These are phyloP conservation scores for Mariannaea sp. DNA, from an alignment of 2,329 filamentous ascomycete genomes.

Conservation along the genomic window DNA sequence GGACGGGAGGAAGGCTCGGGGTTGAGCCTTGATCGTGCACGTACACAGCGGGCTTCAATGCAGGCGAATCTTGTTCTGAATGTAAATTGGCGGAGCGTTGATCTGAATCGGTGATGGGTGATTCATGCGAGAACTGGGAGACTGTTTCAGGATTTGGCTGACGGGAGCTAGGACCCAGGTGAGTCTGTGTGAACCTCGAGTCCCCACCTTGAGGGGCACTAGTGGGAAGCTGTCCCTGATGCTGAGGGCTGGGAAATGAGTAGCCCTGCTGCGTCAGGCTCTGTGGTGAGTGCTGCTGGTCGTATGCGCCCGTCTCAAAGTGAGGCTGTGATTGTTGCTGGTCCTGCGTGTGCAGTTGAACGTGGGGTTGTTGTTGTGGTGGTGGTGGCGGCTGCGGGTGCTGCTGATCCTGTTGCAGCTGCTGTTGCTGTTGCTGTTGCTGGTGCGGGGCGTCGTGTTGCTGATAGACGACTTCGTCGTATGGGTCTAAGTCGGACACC, in stretches of 20 bases:
- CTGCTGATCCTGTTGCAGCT: slow-evolving; percentile 36
- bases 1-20: slow-evolving; percentile 37
- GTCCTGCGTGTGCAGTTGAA: slow-evolving; percentile 35
- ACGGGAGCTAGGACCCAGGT: slow-evolving; percentile 40
- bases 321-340: slow-evolving; percentile 47
- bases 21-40: slow-evolving; percentile 43
- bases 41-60: slow-evolving; percentile 47
- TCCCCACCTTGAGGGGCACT: slow-evolving; percentile 41
- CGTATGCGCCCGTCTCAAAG: slow-evolving; percentile 45
- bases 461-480: slow-evolving; percentile 51
- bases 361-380: slow-evolving; percentile 30
- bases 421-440: slow-evolving; percentile 36
- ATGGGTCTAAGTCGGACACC: slow-evolving; percentile 53
- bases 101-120: slow-evolving; percentile 57
- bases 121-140: slow-evolving; percentile 67
- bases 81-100: slow-evolving; percentile 48
- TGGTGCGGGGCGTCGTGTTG: slow-evolving; percentile 44
- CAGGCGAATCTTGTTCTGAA: slow-evolving; percentile 50
- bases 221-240: slow-evolving; percentile 31
- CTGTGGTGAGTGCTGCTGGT: slow-evolving; percentile 40
- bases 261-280: slow-evolving; percentile 33
- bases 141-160: slow-evolving; percentile 61
- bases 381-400: slow-evolving; percentile 32
- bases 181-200: slow-evolving; percentile 43
- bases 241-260: slow-evolving; percentile 38